These are phyloP conservation scores for Chernovozyma aurita DNA, from an alignment of 1,139 yeast genomes.

Conservation along the genomic window DNA sequence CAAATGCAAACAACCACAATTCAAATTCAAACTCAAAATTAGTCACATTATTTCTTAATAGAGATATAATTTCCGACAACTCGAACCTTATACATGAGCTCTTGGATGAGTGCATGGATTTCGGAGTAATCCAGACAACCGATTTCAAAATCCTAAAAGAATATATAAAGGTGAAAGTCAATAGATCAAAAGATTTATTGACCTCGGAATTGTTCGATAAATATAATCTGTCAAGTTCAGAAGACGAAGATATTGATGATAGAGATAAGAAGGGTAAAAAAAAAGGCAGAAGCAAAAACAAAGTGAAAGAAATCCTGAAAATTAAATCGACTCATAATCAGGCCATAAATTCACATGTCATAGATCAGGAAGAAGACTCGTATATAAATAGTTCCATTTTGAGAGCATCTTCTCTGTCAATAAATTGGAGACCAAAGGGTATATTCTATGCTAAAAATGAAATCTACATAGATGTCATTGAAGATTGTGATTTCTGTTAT, in stretches of 20 bases:
- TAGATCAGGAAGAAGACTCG: slow-evolving; percentile 15
- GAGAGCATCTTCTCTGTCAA: slow-evolving; percentile 39
- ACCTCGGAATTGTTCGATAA: background rate
- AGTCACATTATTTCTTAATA: slow-evolving; percentile 12
- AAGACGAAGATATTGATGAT: slow-evolving; percentile 10
- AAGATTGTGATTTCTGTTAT: slow-evolving; percentile 35
- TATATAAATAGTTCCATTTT: slow-evolving; percentile 56
- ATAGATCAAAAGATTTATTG: slow-evolving; percentile 10
- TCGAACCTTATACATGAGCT: slow-evolving; percentile 37
- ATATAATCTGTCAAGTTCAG: slow-evolving; percentile 8
- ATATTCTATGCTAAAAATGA: slow-evolving; percentile 45
- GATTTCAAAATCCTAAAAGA: slow-evolving; percentile 43
- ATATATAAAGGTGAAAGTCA: slow-evolving; percentile 39
- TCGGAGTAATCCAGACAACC: slow-evolving; percentile 40
- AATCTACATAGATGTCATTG: slow-evolving; percentile 41
- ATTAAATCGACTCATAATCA: slow-evolving; percentile 39
- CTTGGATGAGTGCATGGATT: slow-evolving; percentile 44
- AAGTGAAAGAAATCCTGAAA: slow-evolving; percentile 14
- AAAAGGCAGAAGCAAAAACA: slow-evolving; percentile 9
- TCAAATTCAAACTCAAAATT: background rate
- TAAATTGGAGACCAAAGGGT: slow-evolving; percentile 48
- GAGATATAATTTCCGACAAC: slow-evolving; percentile 37
- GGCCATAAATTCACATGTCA: slow-evolving; percentile 31
- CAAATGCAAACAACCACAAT: background rate
- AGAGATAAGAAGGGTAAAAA: slow-evolving; percentile 4